phyloP scores from a whole-genome alignment of 805 yeast genomes.

The Yamadazyma ubonensis region DNA sequence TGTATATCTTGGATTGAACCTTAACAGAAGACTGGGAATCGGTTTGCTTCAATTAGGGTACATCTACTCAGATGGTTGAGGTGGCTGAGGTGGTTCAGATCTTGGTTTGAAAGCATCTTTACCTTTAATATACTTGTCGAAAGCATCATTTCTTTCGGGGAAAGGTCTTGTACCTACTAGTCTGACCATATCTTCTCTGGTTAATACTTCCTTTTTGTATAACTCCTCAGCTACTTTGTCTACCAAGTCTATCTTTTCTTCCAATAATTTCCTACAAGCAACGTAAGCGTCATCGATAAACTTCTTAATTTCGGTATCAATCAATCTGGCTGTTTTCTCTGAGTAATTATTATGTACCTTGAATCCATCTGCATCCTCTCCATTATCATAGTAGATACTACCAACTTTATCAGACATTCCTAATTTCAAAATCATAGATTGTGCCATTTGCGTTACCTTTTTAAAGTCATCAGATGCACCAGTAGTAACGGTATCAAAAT shows the following conservation, averaged over 20 bases:
- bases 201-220: constrained; percentile 81
- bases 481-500: constrained; percentile 87
- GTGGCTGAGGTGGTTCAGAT: constrained; percentile 17
- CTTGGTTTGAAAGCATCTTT: constrained; percentile 42
- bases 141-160: constrained; percentile 87
- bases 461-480: constrained; percentile 98
- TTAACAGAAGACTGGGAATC: too few species aligned
- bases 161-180: constrained; percentile 89
- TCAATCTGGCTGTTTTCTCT: constrained; percentile 72
- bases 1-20: too few species aligned
- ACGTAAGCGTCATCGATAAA: constrained; percentile 74
- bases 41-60: too few species aligned
- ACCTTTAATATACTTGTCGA: constrained; percentile 67
- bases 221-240: constrained; percentile 85
- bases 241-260: constrained; percentile 70
- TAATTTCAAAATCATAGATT: constrained; percentile 83
- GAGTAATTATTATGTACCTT: constrained; percentile 47
- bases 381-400: constrained; percentile 68
- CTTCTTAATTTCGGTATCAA: constrained; percentile 80
- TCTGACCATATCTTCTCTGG: constrained; percentile 91
- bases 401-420: constrained; percentile 93
- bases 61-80: too few species aligned
- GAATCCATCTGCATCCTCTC: constrained; percentile 25
- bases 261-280: constrained; percentile 66
- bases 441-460: constrained; percentile 92